Conservation (phyloP, 139 green algal genomes). For the Yamagishiella unicocca region DNA sequence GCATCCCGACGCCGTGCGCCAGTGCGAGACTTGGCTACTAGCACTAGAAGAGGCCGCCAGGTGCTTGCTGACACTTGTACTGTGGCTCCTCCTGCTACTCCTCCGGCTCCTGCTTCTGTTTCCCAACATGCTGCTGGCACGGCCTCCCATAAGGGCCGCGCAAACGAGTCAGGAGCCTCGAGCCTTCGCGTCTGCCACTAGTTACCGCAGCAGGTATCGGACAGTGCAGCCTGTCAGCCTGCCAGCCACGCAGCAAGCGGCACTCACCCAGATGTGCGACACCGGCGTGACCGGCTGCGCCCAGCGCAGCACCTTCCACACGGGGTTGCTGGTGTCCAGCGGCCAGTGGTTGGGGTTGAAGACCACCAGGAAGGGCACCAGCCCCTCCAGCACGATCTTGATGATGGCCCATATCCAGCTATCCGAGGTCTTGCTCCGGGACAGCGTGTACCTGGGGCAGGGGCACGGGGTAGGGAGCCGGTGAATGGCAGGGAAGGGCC, state of each 20-base stretch:
- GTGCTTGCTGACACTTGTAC: no score
- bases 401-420: not conserved
- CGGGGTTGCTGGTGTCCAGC: not conserved
- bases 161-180: no score
- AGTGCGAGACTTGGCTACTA: no score
- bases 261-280: not conserved
- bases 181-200: no score
- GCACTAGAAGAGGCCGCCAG: no score
- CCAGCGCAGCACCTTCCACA: not conserved
- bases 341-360: constrained; percentile 13
- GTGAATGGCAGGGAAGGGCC: not conserved
- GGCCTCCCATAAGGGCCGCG: no score
- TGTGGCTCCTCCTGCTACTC: no score
- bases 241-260: not conserved
- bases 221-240: no score
- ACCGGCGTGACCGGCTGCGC: not conserved
- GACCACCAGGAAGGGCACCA: not conserved
- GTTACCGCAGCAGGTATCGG: no score
- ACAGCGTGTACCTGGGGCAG: not conserved
- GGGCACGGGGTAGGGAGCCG: not conserved
- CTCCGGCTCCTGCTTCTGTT: no score
- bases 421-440: not conserved
- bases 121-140: no score
- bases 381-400: not conserved
- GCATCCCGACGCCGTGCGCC: no score